Evolutionary conservation across 2,329 filamentous ascomycete species (phyloP), one percentile per base, ranked within the genome.

Genomic region (Diplodia scrobiculata): DNA sequence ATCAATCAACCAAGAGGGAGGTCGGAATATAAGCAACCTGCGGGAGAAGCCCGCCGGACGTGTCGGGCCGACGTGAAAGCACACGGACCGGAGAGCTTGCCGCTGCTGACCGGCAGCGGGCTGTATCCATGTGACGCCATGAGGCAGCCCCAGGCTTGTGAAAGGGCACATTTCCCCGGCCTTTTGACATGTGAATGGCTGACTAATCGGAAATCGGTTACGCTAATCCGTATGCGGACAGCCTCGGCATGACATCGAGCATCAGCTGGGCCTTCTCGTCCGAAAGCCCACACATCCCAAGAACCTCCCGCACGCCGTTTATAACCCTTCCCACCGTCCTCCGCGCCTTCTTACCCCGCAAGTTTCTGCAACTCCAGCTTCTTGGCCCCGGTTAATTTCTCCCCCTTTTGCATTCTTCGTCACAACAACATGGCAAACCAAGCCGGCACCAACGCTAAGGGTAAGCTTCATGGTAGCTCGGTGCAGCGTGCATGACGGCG

Each of bases 391-490:
- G 6, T 27, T 51, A 45, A 34, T 32, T 47, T 60, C 17, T 45
- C n/a, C 27, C 36, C 55, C 27, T 29, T 29, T 7, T 45, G 38
- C 14, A 36, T 63, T 66, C 17, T 53, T 32, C 3, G 5, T n/a
- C 14, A 11, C 10, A 27, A 19, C 68, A 75, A 63, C 27, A 77
- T 77, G 75, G 75, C 75, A 54, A 77, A 77, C 65, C 75, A 77
- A 68, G 73, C 73, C 32, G 75, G 74, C 71, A 73, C 73, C 67
- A 71, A 68, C 29, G 48, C 25, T 38, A 51, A 47, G 58, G 65
- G 65, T 67, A 63, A 48, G 58, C 62, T 41, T 45, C 50, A 7
- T 38, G 45, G 36, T 10, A 41, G 36, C 34, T 47, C 25, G 27
- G 27, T 9, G 41, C 11, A 10, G 6, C 2, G 17, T 38, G 19